phyloP scores from a whole-genome alignment of 2,329 filamentous ascomycete genomes.

The Fusarium napiforme region DNA sequence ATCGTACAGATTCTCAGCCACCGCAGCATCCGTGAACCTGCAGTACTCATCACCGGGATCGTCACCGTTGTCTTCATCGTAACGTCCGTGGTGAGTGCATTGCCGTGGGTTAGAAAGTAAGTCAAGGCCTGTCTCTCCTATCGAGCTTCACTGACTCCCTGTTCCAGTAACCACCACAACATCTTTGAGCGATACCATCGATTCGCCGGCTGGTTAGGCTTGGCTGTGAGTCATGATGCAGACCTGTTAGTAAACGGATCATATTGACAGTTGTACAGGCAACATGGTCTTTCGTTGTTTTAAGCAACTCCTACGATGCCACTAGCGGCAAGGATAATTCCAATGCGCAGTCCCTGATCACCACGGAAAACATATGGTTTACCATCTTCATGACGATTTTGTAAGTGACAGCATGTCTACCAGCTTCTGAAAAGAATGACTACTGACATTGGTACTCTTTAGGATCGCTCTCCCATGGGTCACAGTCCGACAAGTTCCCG shows the following conservation, averaged over 20 bases:
- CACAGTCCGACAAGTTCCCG: neutral
- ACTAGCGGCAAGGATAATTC: neutral
- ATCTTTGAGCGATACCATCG: neutral
- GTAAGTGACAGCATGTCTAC: fast-evolving
- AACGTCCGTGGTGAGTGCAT: neutral
- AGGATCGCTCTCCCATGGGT: neutral
- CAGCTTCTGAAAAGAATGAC: fast-evolving
- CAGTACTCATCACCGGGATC: neutral
- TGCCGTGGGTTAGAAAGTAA: constrained; percentile 8
- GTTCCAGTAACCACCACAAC: neutral
- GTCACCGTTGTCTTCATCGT: neutral
- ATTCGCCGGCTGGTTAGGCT: neutral
- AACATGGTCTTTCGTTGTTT: neutral
- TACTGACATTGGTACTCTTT: fast-evolving
- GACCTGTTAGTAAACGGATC: too few relatives aligned
- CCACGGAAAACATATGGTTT: neutral
- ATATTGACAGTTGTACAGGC: too few relatives aligned
- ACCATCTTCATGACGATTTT: neutral
- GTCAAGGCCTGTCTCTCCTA: too few relatives aligned
- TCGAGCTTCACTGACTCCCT: too few relatives aligned
- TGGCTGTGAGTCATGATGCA: too few relatives aligned
- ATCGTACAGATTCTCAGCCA: neutral
- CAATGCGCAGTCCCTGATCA: fast-evolving
- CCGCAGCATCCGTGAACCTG: neutral
- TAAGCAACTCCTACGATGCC: neutral